Percentiles rank a stretch among this genome's conserved stretches.
Evolutionary conservation across 2,329 filamentous ascomycete genomes (phyloP).

Genomic region (Colletotrichum sp.): DNA sequence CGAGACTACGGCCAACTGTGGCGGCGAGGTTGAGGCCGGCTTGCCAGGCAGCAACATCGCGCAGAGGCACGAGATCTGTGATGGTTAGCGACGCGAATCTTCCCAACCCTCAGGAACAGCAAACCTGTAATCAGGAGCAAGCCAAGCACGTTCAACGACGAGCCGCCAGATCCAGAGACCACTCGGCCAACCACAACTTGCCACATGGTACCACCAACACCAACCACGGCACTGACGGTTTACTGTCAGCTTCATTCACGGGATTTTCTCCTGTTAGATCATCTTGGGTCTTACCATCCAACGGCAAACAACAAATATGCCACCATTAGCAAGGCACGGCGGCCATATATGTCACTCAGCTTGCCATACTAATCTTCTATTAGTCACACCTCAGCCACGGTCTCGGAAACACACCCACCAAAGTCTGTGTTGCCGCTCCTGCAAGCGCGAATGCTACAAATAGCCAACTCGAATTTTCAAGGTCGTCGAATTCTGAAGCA

Average conservation of each 20-base stretch:
- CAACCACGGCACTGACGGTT: conserved; percentile 34
- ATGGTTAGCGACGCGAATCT: background rate
- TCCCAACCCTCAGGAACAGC: background rate
- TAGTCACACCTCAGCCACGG: background rate
- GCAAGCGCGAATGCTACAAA: conserved; percentile 36
- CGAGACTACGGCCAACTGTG: conserved; percentile 55
- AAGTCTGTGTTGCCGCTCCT: conserved; percentile 32
- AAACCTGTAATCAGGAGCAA: conserved; percentile 57
- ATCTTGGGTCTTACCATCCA: conserved; percentile 49
- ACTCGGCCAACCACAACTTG: conserved; percentile 55
- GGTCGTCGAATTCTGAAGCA: conserved; percentile 63
- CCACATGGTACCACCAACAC: conserved; percentile 49
- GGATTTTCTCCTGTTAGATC: background rate
- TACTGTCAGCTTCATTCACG: conserved; percentile 18
- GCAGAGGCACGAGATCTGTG: conserved; percentile 54
- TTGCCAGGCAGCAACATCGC: conserved; percentile 59
- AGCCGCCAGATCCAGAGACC: conserved; percentile 56
- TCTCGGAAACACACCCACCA: conserved; percentile 42
- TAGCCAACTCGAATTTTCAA: conserved; percentile 61
- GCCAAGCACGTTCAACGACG: conserved; percentile 56
- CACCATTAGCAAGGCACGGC: conserved; percentile 47
- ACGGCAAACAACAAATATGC: conserved; percentile 56
- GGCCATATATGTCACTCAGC: conserved; percentile 62
- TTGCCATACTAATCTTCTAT: conserved; percentile 51
- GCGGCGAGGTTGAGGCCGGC: conserved; percentile 58